Percentiles rank a stretch among this genome's conserved stretches.
Evolutionary conservation across 2,329 filamentous ascomycete species (phyloP).

Genomic region (Coniella lustricola): DNA sequence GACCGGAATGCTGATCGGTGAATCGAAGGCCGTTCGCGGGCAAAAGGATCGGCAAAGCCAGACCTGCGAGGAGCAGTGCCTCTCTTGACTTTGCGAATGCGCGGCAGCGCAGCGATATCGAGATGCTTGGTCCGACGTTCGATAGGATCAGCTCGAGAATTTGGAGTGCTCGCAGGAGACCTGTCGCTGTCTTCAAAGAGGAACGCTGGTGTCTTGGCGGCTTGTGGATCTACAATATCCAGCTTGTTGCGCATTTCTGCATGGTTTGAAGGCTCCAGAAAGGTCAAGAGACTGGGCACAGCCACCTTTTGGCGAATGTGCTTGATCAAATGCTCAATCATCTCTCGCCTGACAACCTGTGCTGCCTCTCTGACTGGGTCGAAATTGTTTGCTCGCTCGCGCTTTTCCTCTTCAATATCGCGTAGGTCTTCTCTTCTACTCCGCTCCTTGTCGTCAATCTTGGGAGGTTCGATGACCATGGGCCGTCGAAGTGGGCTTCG

Average conservation of each 20-base stretch:
- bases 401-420: slow-evolving; percentile 86
- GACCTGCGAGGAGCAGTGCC: slow-evolving; percentile 51
- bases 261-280: slow-evolving; percentile 76
- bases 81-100: slow-evolving; percentile 64
- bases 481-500: slow-evolving; percentile 29
- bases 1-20: slow-evolving; percentile 61
- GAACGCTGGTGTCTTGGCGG: slow-evolving; percentile 45
- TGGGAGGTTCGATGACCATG: slow-evolving; percentile 37
- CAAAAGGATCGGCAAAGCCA: slow-evolving; percentile 62
- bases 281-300: slow-evolving; percentile 70
- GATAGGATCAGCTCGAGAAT: slow-evolving; percentile 53
- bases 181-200: slow-evolving; percentile 56
- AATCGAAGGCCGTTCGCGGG: slow-evolving; percentile 52
- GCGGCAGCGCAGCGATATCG: slow-evolving; percentile 59
- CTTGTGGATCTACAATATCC: slow-evolving; percentile 63
- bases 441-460: slow-evolving; percentile 60
- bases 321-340: slow-evolving; percentile 79
- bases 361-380: slow-evolving; percentile 85
- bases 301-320: slow-evolving; percentile 86
- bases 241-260: slow-evolving; percentile 70
- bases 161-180: slow-evolving; percentile 58
- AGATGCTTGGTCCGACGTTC: slow-evolving; percentile 53
- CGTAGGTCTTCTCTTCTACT: slow-evolving; percentile 65
- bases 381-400: slow-evolving; percentile 75
- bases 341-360: slow-evolving; percentile 68